Evolutionary conservation across 176 grass and related monocot species (phyloP), one percentile per base, ranked within the genome.

Genomic region (Coix lacrymajobi): DNA sequence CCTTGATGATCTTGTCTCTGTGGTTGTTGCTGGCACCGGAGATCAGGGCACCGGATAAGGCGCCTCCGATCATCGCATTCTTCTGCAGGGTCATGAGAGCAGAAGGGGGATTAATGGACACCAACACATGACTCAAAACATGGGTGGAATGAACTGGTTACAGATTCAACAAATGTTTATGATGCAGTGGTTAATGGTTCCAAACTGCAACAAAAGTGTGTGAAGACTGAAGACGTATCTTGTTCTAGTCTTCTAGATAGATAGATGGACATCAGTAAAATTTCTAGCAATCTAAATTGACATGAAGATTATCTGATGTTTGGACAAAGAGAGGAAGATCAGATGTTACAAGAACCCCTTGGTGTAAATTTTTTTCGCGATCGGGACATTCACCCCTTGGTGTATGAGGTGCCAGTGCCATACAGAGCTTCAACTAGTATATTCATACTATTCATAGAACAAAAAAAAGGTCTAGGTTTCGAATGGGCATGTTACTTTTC

Each of bases 21-120:
- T 74, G n/a, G 52, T 4, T 57, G 22, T 57, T 57, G 52, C 52
- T 57, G 52, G 52, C 52, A 1, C 52, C 22, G 8, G 52, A 97
- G 62, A 97, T 80, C 22, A 97, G 28, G 20, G 90, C 88, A 32
- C 95, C 95, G 2, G 88, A 89, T 25, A 94, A 15, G 0, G 84
- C 86, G 5, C 90, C 95, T 22, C 95, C 92, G 17, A 97, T 81
- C 92, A 94, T 81, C 1, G 86, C 86, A 41, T 94, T 94, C 83
- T 97, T 97, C 92, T 97, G 46, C 45, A 57, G 52, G 52, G 52
- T 24, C 52, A 57, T 57, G 8, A n/a, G 52, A 57, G 0, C 3
- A 57, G 20, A 57, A 24, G 22, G 52, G 54, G n/a, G 15, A 6
- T 67, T 36, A 75, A 69, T 63, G n/a, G 63, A 25, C 29, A 73